phyloP scores from a whole-genome alignment of 371 early-diverging fungal genomes.

The Capniomyces stellatus region DNA sequence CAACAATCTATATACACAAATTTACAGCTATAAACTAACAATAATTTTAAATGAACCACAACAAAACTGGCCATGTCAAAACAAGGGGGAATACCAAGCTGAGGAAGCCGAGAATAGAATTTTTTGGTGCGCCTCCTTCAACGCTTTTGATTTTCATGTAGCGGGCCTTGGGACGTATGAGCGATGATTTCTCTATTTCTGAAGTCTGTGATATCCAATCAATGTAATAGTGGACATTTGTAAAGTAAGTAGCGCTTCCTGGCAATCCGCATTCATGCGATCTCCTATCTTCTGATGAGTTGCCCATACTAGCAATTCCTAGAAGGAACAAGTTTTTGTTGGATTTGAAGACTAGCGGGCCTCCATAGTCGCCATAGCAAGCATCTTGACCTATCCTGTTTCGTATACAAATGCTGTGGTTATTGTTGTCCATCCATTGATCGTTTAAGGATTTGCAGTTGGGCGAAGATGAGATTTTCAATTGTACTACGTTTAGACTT shows the following conservation, averaged over 20 bases:
- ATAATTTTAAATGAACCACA: no score
- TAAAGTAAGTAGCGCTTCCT: neutral
- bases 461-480: slow-evolving; percentile 4
- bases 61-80: no score
- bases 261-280: neutral
- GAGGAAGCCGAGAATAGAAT: no score
- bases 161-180: no score
- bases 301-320: neutral
- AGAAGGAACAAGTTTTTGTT: neutral
- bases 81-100: no score
- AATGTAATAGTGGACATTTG: neutral
- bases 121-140: no score
- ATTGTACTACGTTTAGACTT: slow-evolving; percentile 14
- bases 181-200: no score
- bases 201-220: neutral
- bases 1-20: no score
- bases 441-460: slow-evolving; percentile 5
- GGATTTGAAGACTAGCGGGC: slow-evolving; percentile 11
- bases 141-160: no score
- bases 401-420: slow-evolving; percentile 13
- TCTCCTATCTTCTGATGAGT: neutral
- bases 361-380: slow-evolving; percentile 24
- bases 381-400: slow-evolving; percentile 11
- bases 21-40: no score
- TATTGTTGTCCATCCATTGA: neutral